Conservation (phyloP, 306 rosid species). For the Pterocarpus macrocarpus region DNA sequence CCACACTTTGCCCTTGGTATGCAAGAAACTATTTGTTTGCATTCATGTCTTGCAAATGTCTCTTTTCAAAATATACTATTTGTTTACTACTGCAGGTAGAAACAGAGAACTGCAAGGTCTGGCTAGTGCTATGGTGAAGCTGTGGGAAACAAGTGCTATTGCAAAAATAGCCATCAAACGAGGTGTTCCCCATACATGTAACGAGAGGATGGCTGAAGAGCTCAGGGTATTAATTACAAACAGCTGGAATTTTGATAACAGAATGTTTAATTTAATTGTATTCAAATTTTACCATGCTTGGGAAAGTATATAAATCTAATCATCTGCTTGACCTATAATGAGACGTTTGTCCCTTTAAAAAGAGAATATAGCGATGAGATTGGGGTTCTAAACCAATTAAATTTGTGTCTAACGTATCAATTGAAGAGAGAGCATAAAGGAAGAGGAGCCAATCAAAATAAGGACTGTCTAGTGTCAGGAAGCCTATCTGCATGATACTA, state of each 20-base stretch:
- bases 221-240: conserved; percentile 71
- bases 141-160: conserved; percentile 89
- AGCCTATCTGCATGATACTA: conserved; percentile 9
- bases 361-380: conserved; percentile 26
- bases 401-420: conserved; percentile 31
- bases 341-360: conserved; percentile 7
- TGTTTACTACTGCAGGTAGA: conserved; percentile 69
- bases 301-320: not conserved
- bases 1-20: conserved; percentile 97
- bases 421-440: not conserved
- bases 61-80: conserved; percentile 22
- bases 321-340: conserved; percentile 32
- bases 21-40: conserved; percentile 46
- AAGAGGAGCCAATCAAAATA: not conserved
- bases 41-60: conserved; percentile 29
- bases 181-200: conserved; percentile 80
- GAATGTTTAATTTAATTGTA: conserved; percentile 37
- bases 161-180: conserved; percentile 97
- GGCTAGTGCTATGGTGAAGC: conserved; percentile 82
- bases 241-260: conserved; percentile 21
- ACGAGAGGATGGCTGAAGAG: conserved; percentile 96
- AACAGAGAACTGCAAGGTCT: conserved; percentile 93
- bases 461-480: not conserved
- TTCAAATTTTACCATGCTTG: conserved; percentile 29
- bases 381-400: conserved; percentile 26